phyloP scores from a whole-genome alignment of 805 yeast species.

The Saccharomycopsis microspora region DNA sequence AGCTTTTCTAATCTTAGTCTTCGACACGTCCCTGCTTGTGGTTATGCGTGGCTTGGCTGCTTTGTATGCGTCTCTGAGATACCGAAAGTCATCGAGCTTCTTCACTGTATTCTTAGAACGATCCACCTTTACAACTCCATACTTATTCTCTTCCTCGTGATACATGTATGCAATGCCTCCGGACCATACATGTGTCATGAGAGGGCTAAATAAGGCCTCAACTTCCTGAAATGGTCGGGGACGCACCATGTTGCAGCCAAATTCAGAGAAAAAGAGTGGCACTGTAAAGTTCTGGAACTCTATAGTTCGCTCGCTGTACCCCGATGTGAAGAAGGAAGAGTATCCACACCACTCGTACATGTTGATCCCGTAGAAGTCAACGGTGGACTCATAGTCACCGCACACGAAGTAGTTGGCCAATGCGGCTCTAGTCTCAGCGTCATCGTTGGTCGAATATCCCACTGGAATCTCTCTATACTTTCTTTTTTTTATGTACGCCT shows the following conservation, averaged over 20 bases:
- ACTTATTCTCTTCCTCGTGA: constrained; percentile 72
- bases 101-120: constrained; percentile 27
- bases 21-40: constrained; percentile 17
- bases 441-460: constrained; percentile 78
- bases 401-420: constrained; percentile 71
- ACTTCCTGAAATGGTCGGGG: constrained; percentile 78
- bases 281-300: constrained; percentile 64
- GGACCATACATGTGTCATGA: constrained; percentile 87
- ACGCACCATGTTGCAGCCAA: constrained; percentile 66
- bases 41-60: constrained; percentile 37
- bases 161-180: constrained; percentile 93
- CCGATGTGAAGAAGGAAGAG: constrained; percentile 47
- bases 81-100: constrained; percentile 49
- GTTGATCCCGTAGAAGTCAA: constrained; percentile 78
- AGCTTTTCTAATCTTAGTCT: background rate
- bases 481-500: constrained; percentile 46
- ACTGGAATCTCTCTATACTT: constrained; percentile 64
- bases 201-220: constrained; percentile 45
- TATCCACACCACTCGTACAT: constrained; percentile 85
- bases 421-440: constrained; percentile 48
- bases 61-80: constrained; percentile 44
- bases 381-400: constrained; percentile 51
- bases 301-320: constrained; percentile 59
- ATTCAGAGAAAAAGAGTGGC: constrained; percentile 80
- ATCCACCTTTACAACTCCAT: constrained; percentile 60